phyloP scores from a whole-genome alignment of 495 filamentous ascomycete species.

The Daldinia vernicosa region DNA sequence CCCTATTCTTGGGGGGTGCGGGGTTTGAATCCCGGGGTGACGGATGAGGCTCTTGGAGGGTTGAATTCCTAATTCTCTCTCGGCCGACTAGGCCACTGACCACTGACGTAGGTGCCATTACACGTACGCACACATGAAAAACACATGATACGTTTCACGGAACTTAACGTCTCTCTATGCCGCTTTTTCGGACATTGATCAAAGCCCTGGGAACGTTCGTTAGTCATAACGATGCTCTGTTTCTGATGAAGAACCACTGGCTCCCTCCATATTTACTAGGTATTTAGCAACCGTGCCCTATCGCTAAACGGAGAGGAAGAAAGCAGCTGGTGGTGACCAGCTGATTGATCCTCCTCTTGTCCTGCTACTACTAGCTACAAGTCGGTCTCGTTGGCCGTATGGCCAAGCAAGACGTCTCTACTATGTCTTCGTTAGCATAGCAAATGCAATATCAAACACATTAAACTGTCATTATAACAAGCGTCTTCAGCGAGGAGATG shows the following conservation, averaged over 20 bases:
- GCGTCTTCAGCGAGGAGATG: background rate
- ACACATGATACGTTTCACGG: conserved; percentile 30
- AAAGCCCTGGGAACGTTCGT: conserved; percentile 28
- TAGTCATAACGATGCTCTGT: conserved; percentile 19
- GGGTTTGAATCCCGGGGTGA: conserved; percentile 41
- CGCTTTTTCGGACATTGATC: conserved; percentile 27
- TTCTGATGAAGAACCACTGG: conserved; percentile 12
- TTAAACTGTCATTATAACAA: background rate
- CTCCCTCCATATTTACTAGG: conserved; percentile 14
- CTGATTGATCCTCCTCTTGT: conserved; percentile 3
- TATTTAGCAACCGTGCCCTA: conserved; percentile 10
- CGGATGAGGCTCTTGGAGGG: conserved; percentile 42
- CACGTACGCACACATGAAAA: conserved; percentile 5
- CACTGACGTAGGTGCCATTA: conserved; percentile 22
- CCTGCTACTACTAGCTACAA: background rate
- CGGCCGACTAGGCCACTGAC: conserved; percentile 5
- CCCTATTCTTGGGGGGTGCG: conserved; percentile 37
- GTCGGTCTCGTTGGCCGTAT: conserved; percentile 8
- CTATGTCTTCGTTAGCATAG: conserved; percentile 28
- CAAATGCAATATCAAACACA: conserved; percentile 13
- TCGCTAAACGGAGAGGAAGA: background rate
- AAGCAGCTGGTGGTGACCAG: background rate
- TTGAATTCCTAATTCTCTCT: conserved; percentile 15
- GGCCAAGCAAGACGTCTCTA: conserved; percentile 16
- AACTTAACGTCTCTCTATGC: conserved; percentile 26